Conservation (phyloP, 2,329 filamentous ascomycete species). For the Coniella lustricola region DNA sequence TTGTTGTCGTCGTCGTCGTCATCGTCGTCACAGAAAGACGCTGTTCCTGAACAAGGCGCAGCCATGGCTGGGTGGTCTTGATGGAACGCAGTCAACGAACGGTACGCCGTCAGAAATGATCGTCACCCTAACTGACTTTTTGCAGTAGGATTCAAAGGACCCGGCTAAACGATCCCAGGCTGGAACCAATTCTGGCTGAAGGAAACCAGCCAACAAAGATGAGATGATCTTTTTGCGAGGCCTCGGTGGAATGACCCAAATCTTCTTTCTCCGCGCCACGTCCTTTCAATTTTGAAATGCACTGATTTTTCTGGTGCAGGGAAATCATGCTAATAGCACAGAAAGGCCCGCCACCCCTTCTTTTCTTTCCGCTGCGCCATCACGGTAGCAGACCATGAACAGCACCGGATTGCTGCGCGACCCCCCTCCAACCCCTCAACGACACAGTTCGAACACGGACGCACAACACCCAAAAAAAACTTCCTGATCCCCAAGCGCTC, state of each 20-base stretch:
- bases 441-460: no score
- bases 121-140: conserved; percentile 14
- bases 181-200: conserved; percentile 25
- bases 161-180: conserved; percentile 19
- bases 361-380: no score
- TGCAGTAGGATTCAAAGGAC: conserved; percentile 10
- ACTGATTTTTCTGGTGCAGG: conserved; percentile 15
- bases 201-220: no score
- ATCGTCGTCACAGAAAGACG: conserved; percentile 6
- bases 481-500: no score
- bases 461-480: no score
- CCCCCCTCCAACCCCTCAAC: neutral
- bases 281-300: conserved; percentile 4
- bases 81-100: neutral
- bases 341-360: neutral
- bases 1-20: no score
- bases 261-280: neutral
- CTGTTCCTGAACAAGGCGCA: neutral
- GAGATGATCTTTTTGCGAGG: no score
- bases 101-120: neutral
- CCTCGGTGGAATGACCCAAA: no score
- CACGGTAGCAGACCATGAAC: neutral
- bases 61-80: neutral
- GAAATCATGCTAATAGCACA: conserved; percentile 7
- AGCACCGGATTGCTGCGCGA: no score